phyloP scores from a whole-genome alignment of 495 filamentous ascomycete genomes.

The Xylaria cubensis region DNA sequence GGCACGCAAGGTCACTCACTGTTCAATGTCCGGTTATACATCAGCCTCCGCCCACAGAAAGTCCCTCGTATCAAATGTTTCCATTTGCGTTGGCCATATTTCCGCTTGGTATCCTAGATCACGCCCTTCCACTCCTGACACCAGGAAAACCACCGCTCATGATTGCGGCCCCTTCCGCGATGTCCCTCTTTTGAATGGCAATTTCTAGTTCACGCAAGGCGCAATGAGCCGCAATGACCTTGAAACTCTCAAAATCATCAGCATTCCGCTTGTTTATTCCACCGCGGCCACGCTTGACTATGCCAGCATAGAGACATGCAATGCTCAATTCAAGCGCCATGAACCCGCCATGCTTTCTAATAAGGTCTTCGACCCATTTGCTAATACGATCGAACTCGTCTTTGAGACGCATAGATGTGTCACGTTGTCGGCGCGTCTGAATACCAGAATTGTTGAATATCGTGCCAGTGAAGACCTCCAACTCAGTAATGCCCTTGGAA shows the following conservation, averaged over 20 bases:
- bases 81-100: background rate
- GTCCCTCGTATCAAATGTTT: background rate
- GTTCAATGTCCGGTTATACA: background rate
- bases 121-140: conserved; percentile 21
- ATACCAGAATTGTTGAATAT: conserved; percentile 69
- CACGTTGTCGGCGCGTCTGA: conserved; percentile 67
- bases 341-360: conserved; percentile 47
- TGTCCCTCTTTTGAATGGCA: conserved; percentile 24
- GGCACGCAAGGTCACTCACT: background rate
- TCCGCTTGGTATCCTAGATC: background rate
- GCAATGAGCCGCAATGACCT: conserved; percentile 47
- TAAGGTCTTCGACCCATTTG: conserved; percentile 51
- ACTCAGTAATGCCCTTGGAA: conserved; percentile 64
- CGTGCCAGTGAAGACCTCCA: conserved; percentile 77
- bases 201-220: conserved; percentile 45
- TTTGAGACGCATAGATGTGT: conserved; percentile 64
- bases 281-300: background rate
- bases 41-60: background rate
- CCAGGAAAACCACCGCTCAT: conserved; percentile 25
- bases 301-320: conserved; percentile 45
- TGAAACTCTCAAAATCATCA: conserved; percentile 46
- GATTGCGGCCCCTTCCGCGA: conserved; percentile 26
- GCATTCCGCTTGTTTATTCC: conserved; percentile 20
- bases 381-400: conserved; percentile 65
- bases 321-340: conserved; percentile 48